These are phyloP conservation scores for Mycothermus thermophilus DNA, from an alignment of 495 filamentous ascomycete genomes.

Conservation along the genomic window DNA sequence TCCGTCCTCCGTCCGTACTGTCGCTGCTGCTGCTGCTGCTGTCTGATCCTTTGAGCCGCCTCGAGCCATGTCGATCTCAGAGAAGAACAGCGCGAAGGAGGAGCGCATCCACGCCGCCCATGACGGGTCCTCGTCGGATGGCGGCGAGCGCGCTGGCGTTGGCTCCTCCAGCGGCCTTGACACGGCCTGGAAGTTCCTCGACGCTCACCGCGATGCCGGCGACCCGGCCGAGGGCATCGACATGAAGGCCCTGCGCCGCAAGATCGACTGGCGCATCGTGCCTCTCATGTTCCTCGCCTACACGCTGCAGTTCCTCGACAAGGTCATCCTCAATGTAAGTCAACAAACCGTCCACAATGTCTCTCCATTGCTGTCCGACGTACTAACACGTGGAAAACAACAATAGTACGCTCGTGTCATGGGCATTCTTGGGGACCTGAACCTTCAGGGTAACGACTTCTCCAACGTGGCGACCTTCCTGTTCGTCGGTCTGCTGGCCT, in stretches of 20 bases:
- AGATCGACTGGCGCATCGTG: constrained; percentile 26
- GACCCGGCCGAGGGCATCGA: constrained; percentile 8
- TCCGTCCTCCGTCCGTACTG: not conserved
- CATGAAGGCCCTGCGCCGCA: constrained; percentile 17
- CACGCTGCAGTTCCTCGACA: constrained; percentile 54
- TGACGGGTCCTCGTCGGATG: not conserved
- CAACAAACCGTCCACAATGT: too few species aligned
- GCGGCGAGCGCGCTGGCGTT: too few species aligned
- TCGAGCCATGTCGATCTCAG: constrained; percentile 9
- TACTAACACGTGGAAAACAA: too few species aligned
- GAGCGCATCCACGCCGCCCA: not conserved
- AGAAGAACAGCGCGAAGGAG: constrained; percentile 6
- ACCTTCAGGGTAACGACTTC: constrained; percentile 24
- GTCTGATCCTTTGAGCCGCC: not conserved
- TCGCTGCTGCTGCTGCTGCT: not conserved
- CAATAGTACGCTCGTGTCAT: constrained; percentile 25
- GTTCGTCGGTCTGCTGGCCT: constrained; percentile 21
- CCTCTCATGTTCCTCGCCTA: constrained; percentile 47
- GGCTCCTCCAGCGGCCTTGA: too few species aligned
- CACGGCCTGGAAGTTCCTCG: constrained; percentile 22
- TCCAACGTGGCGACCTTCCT: constrained; percentile 23
- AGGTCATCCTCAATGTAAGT: constrained; percentile 43
- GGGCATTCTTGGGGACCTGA: constrained; percentile 20
- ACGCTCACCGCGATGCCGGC: constrained; percentile 16
- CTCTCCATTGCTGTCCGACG: too few species aligned